phyloP scores from a whole-genome alignment of 306 rosid species.

The Fragaria vesca region DNA sequence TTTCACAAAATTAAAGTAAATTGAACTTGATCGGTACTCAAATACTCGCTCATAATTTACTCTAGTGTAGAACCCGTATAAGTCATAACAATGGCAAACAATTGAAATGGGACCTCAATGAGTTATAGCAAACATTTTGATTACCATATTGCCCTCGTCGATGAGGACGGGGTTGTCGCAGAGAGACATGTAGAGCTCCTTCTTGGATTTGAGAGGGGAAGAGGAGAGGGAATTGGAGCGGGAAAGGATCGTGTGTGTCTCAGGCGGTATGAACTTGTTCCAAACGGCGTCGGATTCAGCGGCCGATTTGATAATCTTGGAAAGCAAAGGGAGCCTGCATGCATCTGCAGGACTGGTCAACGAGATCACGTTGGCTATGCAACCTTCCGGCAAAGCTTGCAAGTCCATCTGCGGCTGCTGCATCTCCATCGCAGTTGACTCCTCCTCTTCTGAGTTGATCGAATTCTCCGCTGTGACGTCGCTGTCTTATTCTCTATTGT shows the following conservation, averaged over 20 bases:
- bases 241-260: slow-evolving; percentile 25
- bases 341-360: slow-evolving; percentile 61
- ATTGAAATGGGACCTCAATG: too few species aligned
- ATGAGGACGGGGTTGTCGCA: slow-evolving; percentile 49
- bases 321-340: slow-evolving; percentile 45
- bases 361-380: slow-evolving; percentile 59
- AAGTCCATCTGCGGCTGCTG: slow-evolving; percentile 18
- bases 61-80: too few species aligned
- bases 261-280: slow-evolving; percentile 61
- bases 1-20: too few species aligned
- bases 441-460: too few species aligned
- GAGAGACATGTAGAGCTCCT: slow-evolving; percentile 41
- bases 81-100: too few species aligned
- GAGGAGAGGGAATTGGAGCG: not conserved
- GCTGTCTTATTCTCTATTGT: too few species aligned
- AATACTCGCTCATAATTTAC: too few species aligned
- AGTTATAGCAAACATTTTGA: too few species aligned
- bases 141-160: slow-evolving; percentile 56
- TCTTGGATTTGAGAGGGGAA: slow-evolving; percentile 25
- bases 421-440: too few species aligned
- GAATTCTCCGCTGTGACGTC: not conserved
- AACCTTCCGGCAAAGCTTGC: slow-evolving; percentile 47
- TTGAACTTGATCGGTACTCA: too few species aligned
- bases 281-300: slow-evolving; percentile 69
- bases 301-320: slow-evolving; percentile 52